Evolutionary conservation across 305 asterid species (phyloP).

Genomic region (Striga hermonthica): DNA sequence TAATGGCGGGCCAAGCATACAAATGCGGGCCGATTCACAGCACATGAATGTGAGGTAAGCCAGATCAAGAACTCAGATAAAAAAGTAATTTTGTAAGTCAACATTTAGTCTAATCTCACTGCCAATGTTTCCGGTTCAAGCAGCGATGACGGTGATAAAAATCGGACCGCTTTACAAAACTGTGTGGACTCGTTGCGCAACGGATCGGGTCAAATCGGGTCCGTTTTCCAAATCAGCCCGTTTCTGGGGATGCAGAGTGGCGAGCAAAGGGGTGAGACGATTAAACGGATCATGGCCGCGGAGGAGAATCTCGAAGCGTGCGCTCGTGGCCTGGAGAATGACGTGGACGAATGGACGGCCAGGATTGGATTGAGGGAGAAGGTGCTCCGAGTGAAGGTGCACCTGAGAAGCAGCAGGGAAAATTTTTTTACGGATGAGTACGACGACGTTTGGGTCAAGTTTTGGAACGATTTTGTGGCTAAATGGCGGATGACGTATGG

Average conservation of each 20-base stretch:
- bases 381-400: slow-evolving; percentile 27
- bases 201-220: slow-evolving; percentile 28
- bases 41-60: background rate
- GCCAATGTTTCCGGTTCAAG: background rate
- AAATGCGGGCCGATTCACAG: background rate
- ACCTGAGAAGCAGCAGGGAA: slow-evolving; percentile 26
- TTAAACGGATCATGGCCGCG: slow-evolving; percentile 13
- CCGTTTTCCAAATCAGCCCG: slow-evolving; percentile 7
- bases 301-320: slow-evolving; percentile 28
- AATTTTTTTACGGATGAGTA: background rate
- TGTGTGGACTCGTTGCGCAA: slow-evolving; percentile 21
- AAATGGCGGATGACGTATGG: slow-evolving; percentile 1
- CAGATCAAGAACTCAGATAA: background rate
- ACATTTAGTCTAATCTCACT: background rate
- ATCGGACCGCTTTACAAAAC: background rate
- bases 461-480: background rate
- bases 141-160: background rate
- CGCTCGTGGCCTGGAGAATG: slow-evolving; percentile 18
- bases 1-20: background rate
- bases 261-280: slow-evolving; percentile 15
- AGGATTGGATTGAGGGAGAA: slow-evolving; percentile 23
- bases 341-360: slow-evolving; percentile 25
- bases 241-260: slow-evolving; percentile 15
- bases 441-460: slow-evolving; percentile 10
- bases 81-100: too few relatives aligned